Percentiles rank a stretch among this genome's conserved stretches.
These are phyloP conservation scores for Puya raimondii DNA, from an alignment of 176 grass and related monocot species.

Conservation along the genomic window DNA sequence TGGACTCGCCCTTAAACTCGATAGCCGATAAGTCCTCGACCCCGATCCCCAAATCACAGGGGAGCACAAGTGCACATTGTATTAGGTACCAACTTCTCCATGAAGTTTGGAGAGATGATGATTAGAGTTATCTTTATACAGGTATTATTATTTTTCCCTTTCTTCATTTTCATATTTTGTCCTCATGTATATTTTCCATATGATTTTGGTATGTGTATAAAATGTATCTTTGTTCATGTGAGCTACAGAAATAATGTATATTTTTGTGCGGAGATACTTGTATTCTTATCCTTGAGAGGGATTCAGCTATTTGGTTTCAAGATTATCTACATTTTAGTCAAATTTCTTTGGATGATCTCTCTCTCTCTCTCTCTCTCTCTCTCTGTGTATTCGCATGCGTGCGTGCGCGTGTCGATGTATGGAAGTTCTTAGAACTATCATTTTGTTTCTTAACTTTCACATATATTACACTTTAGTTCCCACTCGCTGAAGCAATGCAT, in stretches of 20 bases:
- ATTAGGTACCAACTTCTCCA: neutral
- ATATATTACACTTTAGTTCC: too few relatives aligned
- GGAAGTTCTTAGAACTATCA: too few relatives aligned
- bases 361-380: too few relatives aligned
- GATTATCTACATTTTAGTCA: too few relatives aligned
- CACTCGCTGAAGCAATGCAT: too few relatives aligned
- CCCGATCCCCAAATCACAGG: neutral
- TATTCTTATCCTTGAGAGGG: neutral
- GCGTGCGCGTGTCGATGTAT: too few relatives aligned
- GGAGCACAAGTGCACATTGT: neutral
- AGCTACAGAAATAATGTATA: neutral
- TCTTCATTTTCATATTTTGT: neutral
- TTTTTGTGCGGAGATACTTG: neutral
- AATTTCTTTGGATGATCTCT: too few relatives aligned
- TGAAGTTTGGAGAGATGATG: neutral
- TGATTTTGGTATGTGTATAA: neutral
- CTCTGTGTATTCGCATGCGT: too few relatives aligned
- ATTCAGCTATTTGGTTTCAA: neutral
- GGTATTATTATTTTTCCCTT: neutral
- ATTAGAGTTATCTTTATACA: neutral
- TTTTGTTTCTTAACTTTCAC: too few relatives aligned
- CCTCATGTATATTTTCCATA: neutral
- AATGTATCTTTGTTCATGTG: neutral
- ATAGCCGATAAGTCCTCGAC: constrained; percentile 36
- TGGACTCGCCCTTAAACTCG: constrained; percentile 40